Base-by-base conservation (phyloP, 1,284 basidiomycete genomes). In the Ustilago xerochloae region DNA sequence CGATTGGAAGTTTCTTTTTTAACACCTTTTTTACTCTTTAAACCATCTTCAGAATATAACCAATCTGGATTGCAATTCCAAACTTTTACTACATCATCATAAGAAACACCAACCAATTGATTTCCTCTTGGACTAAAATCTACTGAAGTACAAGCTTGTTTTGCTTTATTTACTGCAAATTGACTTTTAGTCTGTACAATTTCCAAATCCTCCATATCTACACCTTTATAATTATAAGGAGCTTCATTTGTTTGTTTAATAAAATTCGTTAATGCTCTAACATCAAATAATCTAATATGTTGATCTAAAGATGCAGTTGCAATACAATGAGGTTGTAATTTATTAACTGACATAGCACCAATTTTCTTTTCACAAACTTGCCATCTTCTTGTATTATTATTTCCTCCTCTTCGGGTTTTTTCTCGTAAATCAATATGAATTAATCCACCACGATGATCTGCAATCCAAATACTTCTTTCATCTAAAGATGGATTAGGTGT, bases 321-420 rank as follows among this genome's bases (percentile, higher is more conserved):
- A 24, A 84, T 68, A 43, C 75, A 79, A 54, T 78, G 73, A 3
- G 81, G 79, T 0, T 52, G 59, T 1, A 47, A 29, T 6, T 56
- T 59, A 35, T 83, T 82, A 45, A 84, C 69, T n/a, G 82, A 76
- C 62, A 84, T 67, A 33, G 77, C 80, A 22, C 82, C 82, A 59
- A 84, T 80, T 71, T 80, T 84, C 57, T 83, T 83, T 35, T 84
- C 81, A 62, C 76, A 78, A 10, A 82, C 74, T 53, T 83, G 81
- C 82, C 82, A 84, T 15, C 82, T 58, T 10, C 69, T 56, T 4
- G 53, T 67, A 12, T 46, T 56, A 50, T 61, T 55, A n/a, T n/a
- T n/a, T n/a, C n/a, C n/a, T 8, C 69, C 63, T 4, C 63, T 32
- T 4, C 73, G 59, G 6, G 39, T 46, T 24, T 53, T 58, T 36